A percentile compares a stretch with the other conserved stretches of the same genome.
Conservation (phyloP, 2,329 filamentous ascomycete genomes). For the Aspergillus floridensis region DNA sequence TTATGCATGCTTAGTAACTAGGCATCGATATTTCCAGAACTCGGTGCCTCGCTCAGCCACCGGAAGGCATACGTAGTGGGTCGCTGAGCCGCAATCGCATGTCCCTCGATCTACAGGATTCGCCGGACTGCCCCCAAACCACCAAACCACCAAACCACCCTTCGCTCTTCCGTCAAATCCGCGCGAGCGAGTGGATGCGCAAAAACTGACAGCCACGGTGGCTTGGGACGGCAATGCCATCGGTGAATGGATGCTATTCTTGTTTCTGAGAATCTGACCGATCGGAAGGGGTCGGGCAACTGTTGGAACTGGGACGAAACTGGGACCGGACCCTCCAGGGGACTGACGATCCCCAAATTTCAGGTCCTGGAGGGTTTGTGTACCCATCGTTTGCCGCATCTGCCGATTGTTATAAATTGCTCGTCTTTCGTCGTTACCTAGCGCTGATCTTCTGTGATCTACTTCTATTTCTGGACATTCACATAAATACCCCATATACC, state of each 20-base stretch:
- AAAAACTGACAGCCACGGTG: neutral
- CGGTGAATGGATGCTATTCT: neutral
- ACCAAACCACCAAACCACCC: neutral
- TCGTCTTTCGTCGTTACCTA: neutral
- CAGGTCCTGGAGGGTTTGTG: neutral
- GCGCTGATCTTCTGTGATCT: neutral
- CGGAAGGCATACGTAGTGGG: neutral
- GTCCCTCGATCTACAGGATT: neutral
- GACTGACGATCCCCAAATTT: neutral
- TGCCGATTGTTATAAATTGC: neutral
- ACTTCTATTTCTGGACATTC: neutral
- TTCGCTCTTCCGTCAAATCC: neutral
- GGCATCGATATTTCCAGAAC: neutral
- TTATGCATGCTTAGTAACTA: neutral
- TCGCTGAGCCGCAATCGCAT: neutral
- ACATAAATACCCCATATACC: neutral
- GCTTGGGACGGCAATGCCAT: neutral
- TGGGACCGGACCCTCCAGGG: neutral
- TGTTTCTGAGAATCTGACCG: neutral
- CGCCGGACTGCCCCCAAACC: neutral
- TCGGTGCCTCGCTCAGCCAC: neutral
- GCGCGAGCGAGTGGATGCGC: neutral
- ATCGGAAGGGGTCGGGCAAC: neutral
- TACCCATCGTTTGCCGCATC: neutral
- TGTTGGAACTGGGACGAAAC: neutral